Evolutionary conservation across 805 yeast genomes (phyloP), one percentile per base, ranked within the genome.

Genomic region (Candida adriatica): DNA sequence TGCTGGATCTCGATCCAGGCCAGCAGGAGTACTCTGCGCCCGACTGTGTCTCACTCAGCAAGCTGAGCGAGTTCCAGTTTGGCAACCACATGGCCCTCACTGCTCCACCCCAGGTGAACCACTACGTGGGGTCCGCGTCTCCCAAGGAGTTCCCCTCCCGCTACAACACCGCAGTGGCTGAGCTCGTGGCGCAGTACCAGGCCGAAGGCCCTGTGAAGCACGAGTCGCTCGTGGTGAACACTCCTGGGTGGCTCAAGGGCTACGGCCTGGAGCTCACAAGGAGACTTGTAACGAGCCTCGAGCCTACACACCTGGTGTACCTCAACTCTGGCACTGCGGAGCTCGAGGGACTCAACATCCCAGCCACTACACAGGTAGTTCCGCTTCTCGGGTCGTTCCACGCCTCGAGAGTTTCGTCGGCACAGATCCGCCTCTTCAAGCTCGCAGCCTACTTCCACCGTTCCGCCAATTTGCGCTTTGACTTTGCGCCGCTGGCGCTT

Each of bases 221-320:
- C 30, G 46, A 47, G 29, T 42, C 60, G 33, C 55, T 86, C 4
- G 53, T 87, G 1, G 66, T 88, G 4, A 87, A 87, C 46, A 73
- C 88, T 1, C 90, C 96, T 0, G 95, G 95, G 0, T 87, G 95
- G 95, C 71, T 86, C 18, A 83, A 82, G 54, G 96, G 96, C 0
- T 75, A 74, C 40, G 96, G 96, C 0, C 63, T 78, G 11, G 79
- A 75, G 29, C 56, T 87, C 7, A 61, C 83, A n/a, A 61, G 56
- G 11, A 58, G 64, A 17, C 56, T 31, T 10, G 60, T 76, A 2
- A 38, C 45, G 1, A 37, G 53, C 8, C 53, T 71, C 2, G 55
- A 62, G 16, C 84, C 94, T 0, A 68, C 79, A 1, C 66, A 71
- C 38, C 50, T 83, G 16, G 53, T 82, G 0, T 68, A 75, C 34